These are phyloP conservation scores for Tetrapyrgos nigripes DNA, from an alignment of 1,284 basidiomycete species.

Conservation along the genomic window DNA sequence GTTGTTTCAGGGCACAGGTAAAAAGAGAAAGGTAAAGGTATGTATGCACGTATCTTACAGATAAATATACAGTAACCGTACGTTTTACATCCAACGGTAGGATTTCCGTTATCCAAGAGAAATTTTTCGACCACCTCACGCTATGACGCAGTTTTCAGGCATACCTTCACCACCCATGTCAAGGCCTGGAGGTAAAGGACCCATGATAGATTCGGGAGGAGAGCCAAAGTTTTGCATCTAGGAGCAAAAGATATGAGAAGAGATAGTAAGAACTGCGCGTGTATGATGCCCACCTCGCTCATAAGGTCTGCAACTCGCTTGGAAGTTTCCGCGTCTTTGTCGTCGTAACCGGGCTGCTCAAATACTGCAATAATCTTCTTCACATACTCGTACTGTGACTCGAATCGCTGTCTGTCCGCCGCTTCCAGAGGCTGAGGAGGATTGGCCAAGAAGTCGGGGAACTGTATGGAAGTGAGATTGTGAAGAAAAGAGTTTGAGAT, in stretches of 20 bases:
- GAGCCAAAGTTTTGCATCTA: constrained; percentile 89
- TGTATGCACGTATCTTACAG: no score
- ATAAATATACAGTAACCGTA: no score
- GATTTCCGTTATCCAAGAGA: no score
- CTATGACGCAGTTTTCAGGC: neutral
- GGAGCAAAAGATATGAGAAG: neutral
- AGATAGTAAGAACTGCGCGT: constrained; percentile 17
- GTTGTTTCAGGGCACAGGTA: neutral
- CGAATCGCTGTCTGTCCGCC: constrained; percentile 75
- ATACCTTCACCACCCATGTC: constrained; percentile 53
- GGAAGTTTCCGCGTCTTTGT: constrained; percentile 61
- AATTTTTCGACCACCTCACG: neutral
- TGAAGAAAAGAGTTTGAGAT: neutral
- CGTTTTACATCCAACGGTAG: no score
- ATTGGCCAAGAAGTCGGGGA: constrained; percentile 79
- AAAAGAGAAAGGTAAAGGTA: no score
- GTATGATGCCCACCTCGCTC: constrained; percentile 64
- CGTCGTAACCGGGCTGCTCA: constrained; percentile 70
- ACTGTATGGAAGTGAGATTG: constrained; percentile 51
- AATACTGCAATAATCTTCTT: constrained; percentile 77
- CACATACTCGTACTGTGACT: constrained; percentile 72
- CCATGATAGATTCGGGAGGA: constrained; percentile 92
- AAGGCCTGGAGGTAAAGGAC: constrained; percentile 85
- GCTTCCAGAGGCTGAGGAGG: constrained; percentile 55
- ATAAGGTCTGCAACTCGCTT: constrained; percentile 73